Evolutionary conservation across 768 basidiomycete species (phyloP).

Genomic region (Postia placenta): DNA sequence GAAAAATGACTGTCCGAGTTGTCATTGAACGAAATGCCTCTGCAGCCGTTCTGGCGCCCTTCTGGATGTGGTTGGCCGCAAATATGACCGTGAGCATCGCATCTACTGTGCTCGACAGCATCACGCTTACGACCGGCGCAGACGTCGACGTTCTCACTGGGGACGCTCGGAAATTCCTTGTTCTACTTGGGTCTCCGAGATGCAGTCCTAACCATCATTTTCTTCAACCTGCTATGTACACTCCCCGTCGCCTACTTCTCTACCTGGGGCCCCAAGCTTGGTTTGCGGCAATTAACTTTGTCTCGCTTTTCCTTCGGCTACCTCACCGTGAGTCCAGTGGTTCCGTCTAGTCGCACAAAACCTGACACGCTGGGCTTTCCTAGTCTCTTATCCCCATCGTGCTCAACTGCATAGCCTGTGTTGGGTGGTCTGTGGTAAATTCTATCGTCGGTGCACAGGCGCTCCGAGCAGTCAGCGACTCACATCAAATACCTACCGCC

Average conservation of each 20-base stretch:
- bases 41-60: constrained; percentile 1
- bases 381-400: constrained; percentile 22
- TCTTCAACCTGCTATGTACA: constrained; percentile 32
- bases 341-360: background rate
- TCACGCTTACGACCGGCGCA: background rate
- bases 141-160: constrained; percentile 32
- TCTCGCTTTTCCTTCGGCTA: constrained; percentile 37
- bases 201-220: constrained; percentile 32
- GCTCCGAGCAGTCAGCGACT: constrained; percentile 23
- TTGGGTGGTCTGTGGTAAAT: constrained; percentile 37
- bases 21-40: background rate
- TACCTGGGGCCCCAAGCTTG: constrained; percentile 31
- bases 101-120: background rate
- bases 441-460: constrained; percentile 26
- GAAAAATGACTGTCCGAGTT: background rate
- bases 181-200: constrained; percentile 33
- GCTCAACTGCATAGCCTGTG: constrained; percentile 36
- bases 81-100: constrained; percentile 16
- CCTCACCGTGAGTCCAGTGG: constrained; percentile 6
- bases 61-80: constrained; percentile 27
- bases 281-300: constrained; percentile 39
- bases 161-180: constrained; percentile 29
- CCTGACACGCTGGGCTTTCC: background rate
- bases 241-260: constrained; percentile 30
- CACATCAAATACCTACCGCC: constrained; percentile 27